phyloP scores from a whole-genome alignment of 495 filamentous ascomycete genomes.

The Peziza echinospora region DNA sequence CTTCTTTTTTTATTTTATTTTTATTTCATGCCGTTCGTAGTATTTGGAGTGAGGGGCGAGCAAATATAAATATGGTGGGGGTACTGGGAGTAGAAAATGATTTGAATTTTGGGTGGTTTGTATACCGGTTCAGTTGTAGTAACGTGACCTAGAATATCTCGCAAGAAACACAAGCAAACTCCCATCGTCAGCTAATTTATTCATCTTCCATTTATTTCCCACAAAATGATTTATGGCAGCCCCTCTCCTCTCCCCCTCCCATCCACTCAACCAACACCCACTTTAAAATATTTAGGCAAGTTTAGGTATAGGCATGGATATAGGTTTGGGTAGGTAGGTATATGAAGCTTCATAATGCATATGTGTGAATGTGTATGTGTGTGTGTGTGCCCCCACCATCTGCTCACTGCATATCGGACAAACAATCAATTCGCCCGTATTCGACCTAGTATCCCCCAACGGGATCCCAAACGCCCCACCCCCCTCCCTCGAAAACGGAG shows the following conservation, averaged over 20 bases:
- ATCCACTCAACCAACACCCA: slow-evolving; percentile 2
- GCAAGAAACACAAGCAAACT: too few relatives aligned
- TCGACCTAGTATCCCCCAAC: too few relatives aligned
- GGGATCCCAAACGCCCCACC: slow-evolving; percentile 26
- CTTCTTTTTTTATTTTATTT: too few relatives aligned
- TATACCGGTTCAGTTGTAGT: slow-evolving; percentile 70
- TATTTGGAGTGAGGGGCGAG: neutral
- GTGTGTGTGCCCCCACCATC: too few relatives aligned
- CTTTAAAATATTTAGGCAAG: too few relatives aligned
- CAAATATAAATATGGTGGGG: neutral
- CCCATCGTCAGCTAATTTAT: too few relatives aligned
- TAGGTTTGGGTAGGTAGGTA: too few relatives aligned
- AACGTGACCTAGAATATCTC: slow-evolving; percentile 46
- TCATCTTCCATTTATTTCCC: too few relatives aligned
- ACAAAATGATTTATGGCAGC: too few relatives aligned
- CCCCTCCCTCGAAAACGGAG: slow-evolving; percentile 25
- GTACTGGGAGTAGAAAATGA: neutral
- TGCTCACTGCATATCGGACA: slow-evolving; percentile 95
- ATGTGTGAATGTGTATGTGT: too few relatives aligned
- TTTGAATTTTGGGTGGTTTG: neutral
- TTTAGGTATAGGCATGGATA: too few relatives aligned
- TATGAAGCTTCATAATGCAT: too few relatives aligned
- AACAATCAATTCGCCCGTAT: slow-evolving; percentile 43
- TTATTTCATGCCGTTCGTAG: neutral
- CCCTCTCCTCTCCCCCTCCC: neutral